phyloP scores from a whole-genome alignment of 208 protist genomes.

The Angomonas deanei region DNA sequence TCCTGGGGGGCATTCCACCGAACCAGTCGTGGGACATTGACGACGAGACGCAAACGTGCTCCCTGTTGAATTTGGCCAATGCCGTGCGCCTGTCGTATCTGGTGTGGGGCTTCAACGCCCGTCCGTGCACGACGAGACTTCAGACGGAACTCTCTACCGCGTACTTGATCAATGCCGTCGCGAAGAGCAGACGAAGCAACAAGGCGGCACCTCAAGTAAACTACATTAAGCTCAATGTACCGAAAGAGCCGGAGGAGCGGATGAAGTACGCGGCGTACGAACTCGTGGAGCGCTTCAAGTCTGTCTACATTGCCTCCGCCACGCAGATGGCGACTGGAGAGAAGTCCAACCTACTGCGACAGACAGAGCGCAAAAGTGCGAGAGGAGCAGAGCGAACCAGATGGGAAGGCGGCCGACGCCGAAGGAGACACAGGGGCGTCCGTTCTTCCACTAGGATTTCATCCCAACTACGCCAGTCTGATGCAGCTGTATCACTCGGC shows the following conservation, averaged over 20 bases:
- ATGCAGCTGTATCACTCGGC: background rate
- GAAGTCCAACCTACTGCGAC: background rate
- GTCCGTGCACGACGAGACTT: conserved; percentile 5
- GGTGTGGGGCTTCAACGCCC: conserved; percentile 54
- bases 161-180: background rate
- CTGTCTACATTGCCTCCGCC: background rate
- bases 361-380: background rate
- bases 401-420: background rate
- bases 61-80: conserved; percentile 57
- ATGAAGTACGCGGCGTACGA: background rate
- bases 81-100: conserved; percentile 73
- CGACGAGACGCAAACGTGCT: conserved; percentile 69
- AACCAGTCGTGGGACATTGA: conserved; percentile 42
- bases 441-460: background rate
- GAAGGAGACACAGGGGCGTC: background rate
- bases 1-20: background rate
- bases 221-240: background rate
- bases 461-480: background rate
- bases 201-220: background rate
- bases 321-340: background rate
- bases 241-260: background rate
- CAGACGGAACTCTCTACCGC: conserved; percentile 10
- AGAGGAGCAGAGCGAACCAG: background rate
- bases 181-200: background rate
- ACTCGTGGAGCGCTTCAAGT: background rate